Evolutionary conservation across 1,139 yeast genomes (phyloP), one percentile per base, ranked within the genome.

Genomic region (Hyphopichia fennica): DNA sequence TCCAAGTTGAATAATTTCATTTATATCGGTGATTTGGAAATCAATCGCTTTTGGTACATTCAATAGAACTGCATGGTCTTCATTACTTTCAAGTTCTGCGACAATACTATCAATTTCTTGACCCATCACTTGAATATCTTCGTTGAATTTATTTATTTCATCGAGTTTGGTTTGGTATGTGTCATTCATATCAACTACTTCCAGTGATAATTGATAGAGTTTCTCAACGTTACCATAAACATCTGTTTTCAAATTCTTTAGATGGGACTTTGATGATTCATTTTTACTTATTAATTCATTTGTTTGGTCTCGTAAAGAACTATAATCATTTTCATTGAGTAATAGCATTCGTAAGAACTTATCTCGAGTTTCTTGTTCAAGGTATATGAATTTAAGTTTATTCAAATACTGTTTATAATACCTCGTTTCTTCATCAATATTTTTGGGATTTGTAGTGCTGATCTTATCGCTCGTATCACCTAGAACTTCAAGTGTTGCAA

Each of bases 341-440:
- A 17, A 15, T 22, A 18, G 18, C 32, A 6, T 27, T 23, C 40
- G 31, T 35, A 83, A 62, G 54, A 83, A 83, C 60, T 79, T 73
- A 47, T 82, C 86, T 49, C 85, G 72, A 2, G 87, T 75, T 51
- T 82, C 89, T 51, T 82, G 86, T 53, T 84, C 90, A 38, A 82
- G 59, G 54, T 81, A 83, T 38, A 81, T 73, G 46, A 82, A 80
- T 53, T 82, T 81, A 37, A 82, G 62, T 41, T 81, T 69, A 16
- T 75, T 69, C 47, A 77, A 76, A 27, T 70, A 58, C 46, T 72
- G 74, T 42, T 67, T 63, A 41, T 67, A 66, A 41, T 57, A 53
- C 22, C 54, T 51, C 16, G 68, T 53, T 37, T 69, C 75, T 7
- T 65, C 69, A 17, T 60, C 56, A 5, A 69, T 22, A 22, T 22